Conservation (phyloP, 2,329 filamentous ascomycete genomes). For the Pseudohalonectria lignicola region DNA sequence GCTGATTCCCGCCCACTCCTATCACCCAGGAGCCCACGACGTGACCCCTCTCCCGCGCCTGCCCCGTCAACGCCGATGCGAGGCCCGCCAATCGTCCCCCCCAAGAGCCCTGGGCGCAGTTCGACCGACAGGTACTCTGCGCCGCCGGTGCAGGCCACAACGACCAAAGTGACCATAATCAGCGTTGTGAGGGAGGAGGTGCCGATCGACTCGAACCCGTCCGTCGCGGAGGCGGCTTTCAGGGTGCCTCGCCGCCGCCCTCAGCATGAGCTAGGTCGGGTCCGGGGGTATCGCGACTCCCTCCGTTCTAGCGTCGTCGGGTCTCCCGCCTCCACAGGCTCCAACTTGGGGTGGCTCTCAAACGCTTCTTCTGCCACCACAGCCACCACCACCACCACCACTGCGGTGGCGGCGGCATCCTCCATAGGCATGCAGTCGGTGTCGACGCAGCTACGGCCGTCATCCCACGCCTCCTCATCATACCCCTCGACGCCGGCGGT, state of each 20-base stretch:
- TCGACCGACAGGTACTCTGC: neutral
- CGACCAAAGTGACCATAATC: slow-evolving; percentile 1
- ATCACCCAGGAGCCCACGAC: neutral
- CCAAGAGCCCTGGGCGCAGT: neutral
- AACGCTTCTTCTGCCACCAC: no score
- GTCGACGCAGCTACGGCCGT: no score
- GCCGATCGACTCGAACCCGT: neutral
- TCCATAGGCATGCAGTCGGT: no score
- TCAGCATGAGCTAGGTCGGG: neutral
- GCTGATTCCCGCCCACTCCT: neutral
- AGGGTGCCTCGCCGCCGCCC: neutral
- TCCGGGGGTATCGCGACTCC: neutral
- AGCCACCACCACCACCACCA: no score
- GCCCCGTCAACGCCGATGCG: neutral
- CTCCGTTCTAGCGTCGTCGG: neutral
- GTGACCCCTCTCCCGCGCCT: neutral
- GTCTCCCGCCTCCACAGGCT: no score
- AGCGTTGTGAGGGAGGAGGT: slow-evolving; percentile 1
- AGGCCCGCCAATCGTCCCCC: neutral
- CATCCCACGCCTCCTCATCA: no score
- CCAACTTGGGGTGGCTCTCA: no score
- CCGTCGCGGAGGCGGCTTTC: neutral
- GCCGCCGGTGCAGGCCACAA: neutral
- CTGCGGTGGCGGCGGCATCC: no score
- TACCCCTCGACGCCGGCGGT: no score